Base-by-base conservation (phyloP, 2,329 filamentous ascomycete species). In the Zymoseptoria crescenta region DNA sequence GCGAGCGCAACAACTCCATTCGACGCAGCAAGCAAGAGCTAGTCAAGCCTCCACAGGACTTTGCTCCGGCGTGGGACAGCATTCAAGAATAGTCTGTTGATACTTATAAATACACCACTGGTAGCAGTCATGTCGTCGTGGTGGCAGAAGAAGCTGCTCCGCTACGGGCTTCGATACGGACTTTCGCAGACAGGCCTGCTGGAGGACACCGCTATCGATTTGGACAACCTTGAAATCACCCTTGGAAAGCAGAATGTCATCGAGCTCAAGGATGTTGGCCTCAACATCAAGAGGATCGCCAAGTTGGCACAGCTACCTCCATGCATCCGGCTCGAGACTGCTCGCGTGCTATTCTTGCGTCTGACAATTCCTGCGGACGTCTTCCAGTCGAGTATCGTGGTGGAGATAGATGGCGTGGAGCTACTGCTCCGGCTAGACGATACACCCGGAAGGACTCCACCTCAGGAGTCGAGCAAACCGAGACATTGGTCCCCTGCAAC, bases 301-400 rank as follows among this genome's bases (percentile, higher is more conserved):
- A 59, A 65, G 52, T 62, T 73, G 30, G 67, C 62, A 4, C 83
- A 87, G 67, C 83, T 96, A 2, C 92, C 92, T 0, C 76, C 86
- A 0, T 83, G 83, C 5, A 83, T 94, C 69, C 80, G 83, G 61
- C 78, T 96, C 10, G 82, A 84, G 56, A 87, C 85, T 70, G 92
- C 93, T 58, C 86, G 85, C 64, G 84, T 96, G 56, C 77, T 88
- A 2, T 79, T 88, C 6, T 82, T 97, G 24, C 87, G 88, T 68
- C 78, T 96, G 56, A 95, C 88, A 7, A 82, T 97, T 55, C 91
- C 93, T 10, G 87, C 94, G 71, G 90, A 96, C 73, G 87, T 96
- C 65, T 91, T 92, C 73, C 87, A 85, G 56, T 92, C 87, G 66
- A 87, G 90, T 28, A 95, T 97, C 70, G 79, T 83, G 29, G 84